Evolutionary conservation across 306 rosid species (phyloP).

Genomic region (Trifolium dubium): DNA sequence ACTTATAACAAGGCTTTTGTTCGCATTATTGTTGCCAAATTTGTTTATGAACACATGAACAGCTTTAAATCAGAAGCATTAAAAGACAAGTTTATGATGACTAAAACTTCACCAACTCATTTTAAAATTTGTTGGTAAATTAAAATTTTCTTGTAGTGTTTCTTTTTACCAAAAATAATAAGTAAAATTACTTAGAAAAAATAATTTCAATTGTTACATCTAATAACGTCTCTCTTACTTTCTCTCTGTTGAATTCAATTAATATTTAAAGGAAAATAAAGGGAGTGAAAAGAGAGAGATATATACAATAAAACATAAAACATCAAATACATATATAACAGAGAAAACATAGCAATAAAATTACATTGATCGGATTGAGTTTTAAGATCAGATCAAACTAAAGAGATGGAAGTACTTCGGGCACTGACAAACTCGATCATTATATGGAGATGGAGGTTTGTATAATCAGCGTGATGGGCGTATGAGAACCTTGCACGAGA

Average conservation of each 20-base stretch:
- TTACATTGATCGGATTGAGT: background rate
- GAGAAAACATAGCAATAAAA: no score
- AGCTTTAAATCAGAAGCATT: no score
- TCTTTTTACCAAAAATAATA: conserved; percentile 27
- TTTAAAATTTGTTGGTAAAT: no score
- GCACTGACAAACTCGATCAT: background rate
- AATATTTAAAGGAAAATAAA: conserved; percentile 6
- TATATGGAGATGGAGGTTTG: background rate
- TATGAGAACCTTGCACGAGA: background rate
- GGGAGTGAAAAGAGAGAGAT: conserved; percentile 37
- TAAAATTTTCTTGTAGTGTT: no score
- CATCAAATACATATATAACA: background rate
- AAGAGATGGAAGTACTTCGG: conserved; percentile 37
- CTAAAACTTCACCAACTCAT: no score
- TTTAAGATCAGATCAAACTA: background rate
- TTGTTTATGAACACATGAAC: no score
- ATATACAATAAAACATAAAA: background rate
- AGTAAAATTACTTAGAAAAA: background rate
- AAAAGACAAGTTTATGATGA: no score
- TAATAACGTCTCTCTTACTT: conserved; percentile 35
- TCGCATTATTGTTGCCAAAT: no score
- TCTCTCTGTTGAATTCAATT: conserved; percentile 15
- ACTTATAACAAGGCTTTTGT: no score
- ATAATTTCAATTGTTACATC: conserved; percentile 4
- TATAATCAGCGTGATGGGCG: background rate